Conservation (phyloP, 768 basidiomycete genomes). For the Trametes cingulata region DNA sequence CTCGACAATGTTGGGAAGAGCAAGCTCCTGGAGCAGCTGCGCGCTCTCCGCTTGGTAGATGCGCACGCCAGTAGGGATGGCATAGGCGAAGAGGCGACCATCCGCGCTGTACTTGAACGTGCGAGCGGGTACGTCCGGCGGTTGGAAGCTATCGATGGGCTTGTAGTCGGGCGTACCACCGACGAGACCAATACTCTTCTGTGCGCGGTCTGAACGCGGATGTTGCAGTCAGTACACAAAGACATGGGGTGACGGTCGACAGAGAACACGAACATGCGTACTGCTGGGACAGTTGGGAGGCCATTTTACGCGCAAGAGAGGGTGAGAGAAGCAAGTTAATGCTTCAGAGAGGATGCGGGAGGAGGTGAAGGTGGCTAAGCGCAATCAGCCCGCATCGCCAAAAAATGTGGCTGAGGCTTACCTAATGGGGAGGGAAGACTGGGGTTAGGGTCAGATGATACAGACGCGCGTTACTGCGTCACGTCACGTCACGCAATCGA, state of each 20-base stretch:
- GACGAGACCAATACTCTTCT: conserved; percentile 89
- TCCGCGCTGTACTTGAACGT: conserved; percentile 83
- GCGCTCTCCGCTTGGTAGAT: conserved; percentile 76
- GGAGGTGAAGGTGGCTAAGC: conserved; percentile 18
- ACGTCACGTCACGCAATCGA: conserved; percentile 4
- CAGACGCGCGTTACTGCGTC: neutral
- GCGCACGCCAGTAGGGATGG: conserved; percentile 74
- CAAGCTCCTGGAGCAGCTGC: conserved; percentile 72
- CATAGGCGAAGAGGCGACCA: conserved; percentile 86
- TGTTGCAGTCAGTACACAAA: conserved; percentile 26
- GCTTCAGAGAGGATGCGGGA: conserved; percentile 49
- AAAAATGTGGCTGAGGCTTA: conserved; percentile 17
- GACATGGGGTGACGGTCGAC: neutral
- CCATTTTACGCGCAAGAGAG: conserved; percentile 48
- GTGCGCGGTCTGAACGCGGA: conserved; percentile 73
- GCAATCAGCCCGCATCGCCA: conserved; percentile 18
- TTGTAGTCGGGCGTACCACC: conserved; percentile 78
- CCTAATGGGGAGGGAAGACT: neutral
- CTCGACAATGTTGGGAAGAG: conserved; percentile 76
- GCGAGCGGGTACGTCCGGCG: conserved; percentile 71
- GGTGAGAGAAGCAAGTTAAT: conserved; percentile 76
- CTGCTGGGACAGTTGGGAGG: conserved; percentile 76
- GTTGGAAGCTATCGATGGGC: conserved; percentile 59
- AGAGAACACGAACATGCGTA: conserved; percentile 70
- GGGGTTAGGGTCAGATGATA: neutral